A percentile compares a stretch with the other conserved stretches of the same genome.
Evolutionary conservation across 129 eudicot species (phyloP).

Genomic region (carrot (Daucus carota)): DH1_v3.0 NC_030384.2:40958001-40958500

Average conservation of each 20-base stretch:
- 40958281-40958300: not conserved
- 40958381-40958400: not conserved
- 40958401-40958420: no score
- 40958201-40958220: not conserved
- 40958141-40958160: not conserved
- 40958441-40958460: no score
- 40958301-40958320: not conserved
- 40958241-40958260: constrained; percentile 14
- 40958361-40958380: not conserved
- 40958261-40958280: not conserved
- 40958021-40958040: not conserved
- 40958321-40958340: not conserved
- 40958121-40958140: not conserved
- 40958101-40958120: not conserved
- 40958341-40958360: not conserved
- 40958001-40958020: not conserved
- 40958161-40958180: not conserved
- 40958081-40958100: not conserved
- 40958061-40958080: not conserved
- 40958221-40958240: not conserved
- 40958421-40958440: no score
- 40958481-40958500: no score
- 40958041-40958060: not conserved
- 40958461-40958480: no score
- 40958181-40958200: not conserved